phyloP scores from a whole-genome alignment of 495 filamentous ascomycete species.

The Neurospora cerealis region DNA sequence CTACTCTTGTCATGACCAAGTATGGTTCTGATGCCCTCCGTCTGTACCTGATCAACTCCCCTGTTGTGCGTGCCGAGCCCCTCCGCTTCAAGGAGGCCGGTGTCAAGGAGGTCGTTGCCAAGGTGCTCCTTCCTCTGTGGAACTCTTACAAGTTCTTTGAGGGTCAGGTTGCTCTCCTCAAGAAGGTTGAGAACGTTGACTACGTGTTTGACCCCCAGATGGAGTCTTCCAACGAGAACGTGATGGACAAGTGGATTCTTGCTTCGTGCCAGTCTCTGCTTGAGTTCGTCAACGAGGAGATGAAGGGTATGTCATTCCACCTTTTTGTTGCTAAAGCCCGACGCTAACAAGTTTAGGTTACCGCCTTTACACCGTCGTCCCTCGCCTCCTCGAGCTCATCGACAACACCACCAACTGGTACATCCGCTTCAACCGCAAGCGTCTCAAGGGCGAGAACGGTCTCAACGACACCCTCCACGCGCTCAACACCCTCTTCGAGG shows the following conservation, averaged over 20 bases:
- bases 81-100: slow-evolving; percentile 85
- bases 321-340: background rate
- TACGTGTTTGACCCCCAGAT: slow-evolving; percentile 71
- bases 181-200: slow-evolving; percentile 74
- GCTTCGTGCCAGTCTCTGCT: slow-evolving; percentile 88
- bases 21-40: slow-evolving; percentile 93
- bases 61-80: slow-evolving; percentile 87
- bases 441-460: slow-evolving; percentile 89
- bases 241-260: slow-evolving; percentile 96
- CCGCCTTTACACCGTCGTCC: slow-evolving; percentile 90
- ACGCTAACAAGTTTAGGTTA: slow-evolving; percentile 41
- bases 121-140: slow-evolving; percentile 90
- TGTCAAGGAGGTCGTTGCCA: slow-evolving; percentile 92
- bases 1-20: slow-evolving; percentile 67
- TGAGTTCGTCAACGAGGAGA: slow-evolving; percentile 90
- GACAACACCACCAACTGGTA: slow-evolving; percentile 99
- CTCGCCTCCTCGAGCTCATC: slow-evolving; percentile 74
- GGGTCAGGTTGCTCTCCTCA: slow-evolving; percentile 83
- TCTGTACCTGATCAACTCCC: slow-evolving; percentile 94
- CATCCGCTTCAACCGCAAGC: slow-evolving; percentile 95
- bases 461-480: slow-evolving; percentile 75
- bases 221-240: slow-evolving; percentile 70
- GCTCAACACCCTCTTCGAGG: slow-evolving; percentile 93
- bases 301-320: slow-evolving; percentile 50
- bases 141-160: slow-evolving; percentile 98